A percentile compares a stretch with the other conserved stretches of the same genome.
phyloP scores from a whole-genome alignment of 257 asterid species.

The Lavandula angustifolia region DNA sequence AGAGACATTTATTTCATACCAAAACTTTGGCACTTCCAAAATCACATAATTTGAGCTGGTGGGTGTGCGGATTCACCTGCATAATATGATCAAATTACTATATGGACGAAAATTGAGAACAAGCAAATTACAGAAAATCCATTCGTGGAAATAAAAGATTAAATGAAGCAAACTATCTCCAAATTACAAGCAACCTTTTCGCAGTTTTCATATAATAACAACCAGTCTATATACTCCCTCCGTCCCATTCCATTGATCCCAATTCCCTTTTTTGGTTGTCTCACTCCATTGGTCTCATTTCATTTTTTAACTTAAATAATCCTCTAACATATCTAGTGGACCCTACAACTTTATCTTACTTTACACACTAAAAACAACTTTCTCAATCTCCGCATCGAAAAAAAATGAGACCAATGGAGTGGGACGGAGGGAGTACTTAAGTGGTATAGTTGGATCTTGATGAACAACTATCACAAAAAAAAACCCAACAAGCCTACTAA shows the following conservation, averaged over 20 bases:
- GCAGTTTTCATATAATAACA: not conserved
- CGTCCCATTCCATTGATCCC: too few species aligned
- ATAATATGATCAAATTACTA: constrained; percentile 28
- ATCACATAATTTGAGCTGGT: constrained; percentile 81
- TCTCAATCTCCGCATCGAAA: too few species aligned
- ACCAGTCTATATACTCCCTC: constrained; percentile 12
- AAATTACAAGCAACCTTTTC: constrained; percentile 14
- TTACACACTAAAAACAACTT: too few species aligned
- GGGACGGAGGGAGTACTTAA: too few species aligned
- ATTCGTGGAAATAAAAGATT: constrained; percentile 17
- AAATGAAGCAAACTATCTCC: constrained; percentile 22
- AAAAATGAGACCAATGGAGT: too few species aligned
- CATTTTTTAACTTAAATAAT: too few species aligned
- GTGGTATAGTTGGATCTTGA: not conserved
- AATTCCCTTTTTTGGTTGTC: too few species aligned
- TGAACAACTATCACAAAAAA: not conserved
- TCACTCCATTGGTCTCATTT: too few species aligned
- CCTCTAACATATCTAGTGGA: too few species aligned
- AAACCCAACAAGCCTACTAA: not conserved
- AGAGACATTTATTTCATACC: constrained; percentile 48
- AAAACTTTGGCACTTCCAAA: constrained; percentile 88
- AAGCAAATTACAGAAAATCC: not conserved
- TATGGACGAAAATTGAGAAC: not conserved
- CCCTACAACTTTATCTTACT: too few species aligned
- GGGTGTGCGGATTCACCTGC: constrained; percentile 86